Evolutionary conservation across 345 rosid genomes (phyloP).

Genomic region (Eucalyptus guilfoylei): DNA sequence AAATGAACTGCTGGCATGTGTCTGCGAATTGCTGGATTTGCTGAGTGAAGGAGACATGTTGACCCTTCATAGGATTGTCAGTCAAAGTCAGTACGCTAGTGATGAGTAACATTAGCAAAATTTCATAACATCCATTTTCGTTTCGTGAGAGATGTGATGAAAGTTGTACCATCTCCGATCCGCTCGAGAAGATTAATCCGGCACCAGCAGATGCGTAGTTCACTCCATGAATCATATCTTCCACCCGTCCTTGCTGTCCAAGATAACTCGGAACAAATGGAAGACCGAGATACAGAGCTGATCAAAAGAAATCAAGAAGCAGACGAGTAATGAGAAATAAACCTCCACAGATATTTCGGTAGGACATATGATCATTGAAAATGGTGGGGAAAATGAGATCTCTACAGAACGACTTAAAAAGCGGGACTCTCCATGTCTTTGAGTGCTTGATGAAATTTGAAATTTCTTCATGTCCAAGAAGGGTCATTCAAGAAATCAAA

Average conservation of each 20-base stretch:
- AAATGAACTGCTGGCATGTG: constrained; percentile 62
- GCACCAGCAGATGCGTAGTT: constrained; percentile 90
- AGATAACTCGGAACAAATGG: constrained; percentile 88
- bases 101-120: background rate
- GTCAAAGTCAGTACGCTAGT: background rate
- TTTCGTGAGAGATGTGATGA: background rate
- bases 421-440: background rate
- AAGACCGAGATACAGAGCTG: constrained; percentile 66
- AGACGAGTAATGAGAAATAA: background rate
- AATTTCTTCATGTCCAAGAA: background rate
- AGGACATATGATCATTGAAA: background rate
- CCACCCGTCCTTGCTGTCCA: constrained; percentile 48
- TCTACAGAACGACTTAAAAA: background rate
- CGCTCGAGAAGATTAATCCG: constrained; percentile 76
- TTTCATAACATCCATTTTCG: background rate
- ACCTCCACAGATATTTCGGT: background rate
- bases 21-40: constrained; percentile 84
- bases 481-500: background rate
- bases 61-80: constrained; percentile 41
- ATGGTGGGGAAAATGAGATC: background rate
- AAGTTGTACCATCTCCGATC: constrained; percentile 59
- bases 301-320: background rate
- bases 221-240: constrained; percentile 66
- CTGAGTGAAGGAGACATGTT: constrained; percentile 68
- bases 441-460: background rate